These are phyloP conservation scores for Anthracocystis setariae DNA, from an alignment of 1,284 basidiomycete genomes.

Conservation along the genomic window DNA sequence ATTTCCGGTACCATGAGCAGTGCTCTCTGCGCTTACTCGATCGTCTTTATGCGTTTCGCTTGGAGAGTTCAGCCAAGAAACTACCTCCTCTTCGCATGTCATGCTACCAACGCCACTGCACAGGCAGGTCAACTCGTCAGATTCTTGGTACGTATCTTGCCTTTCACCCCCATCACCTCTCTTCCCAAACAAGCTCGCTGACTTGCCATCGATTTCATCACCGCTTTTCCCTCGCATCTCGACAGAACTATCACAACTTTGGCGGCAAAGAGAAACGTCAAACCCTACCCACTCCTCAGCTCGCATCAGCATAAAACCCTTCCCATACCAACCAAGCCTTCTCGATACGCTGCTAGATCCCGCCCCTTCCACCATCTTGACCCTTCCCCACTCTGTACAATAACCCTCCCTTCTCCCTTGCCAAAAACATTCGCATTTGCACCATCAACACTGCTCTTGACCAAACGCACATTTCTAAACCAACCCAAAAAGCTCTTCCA, in stretches of 20 bases:
- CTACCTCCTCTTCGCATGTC: conserved; percentile 66
- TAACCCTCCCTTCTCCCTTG: neutral
- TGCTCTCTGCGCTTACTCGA: conserved; percentile 61
- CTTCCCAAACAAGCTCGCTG: too few relatives aligned
- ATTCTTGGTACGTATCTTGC: conserved; percentile 53
- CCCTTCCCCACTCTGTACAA: neutral
- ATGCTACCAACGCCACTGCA: conserved; percentile 63
- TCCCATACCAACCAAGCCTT: neutral
- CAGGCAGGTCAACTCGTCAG: conserved; percentile 56
- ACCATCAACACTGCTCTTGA: neutral
- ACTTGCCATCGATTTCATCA: too few relatives aligned
- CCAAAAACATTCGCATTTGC: conserved; percentile 1
- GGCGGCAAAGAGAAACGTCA: conserved; percentile 51
- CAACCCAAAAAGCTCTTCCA: too few relatives aligned
- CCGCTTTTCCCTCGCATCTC: neutral
- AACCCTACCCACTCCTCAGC: conserved; percentile 21
- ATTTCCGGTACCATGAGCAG: conserved; percentile 65
- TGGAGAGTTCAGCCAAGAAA: conserved; percentile 66
- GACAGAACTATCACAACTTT: conserved; percentile 59
- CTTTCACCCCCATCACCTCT: neutral
- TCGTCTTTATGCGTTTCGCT: conserved; percentile 66
- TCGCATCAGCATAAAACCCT: conserved; percentile 32
- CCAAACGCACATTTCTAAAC: too few relatives aligned
- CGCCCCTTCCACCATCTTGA: neutral
- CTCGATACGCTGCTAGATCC: neutral